Base-by-base conservation (phyloP, 2,329 filamentous ascomycete species). In the Colletotrichum sp. region DNA sequence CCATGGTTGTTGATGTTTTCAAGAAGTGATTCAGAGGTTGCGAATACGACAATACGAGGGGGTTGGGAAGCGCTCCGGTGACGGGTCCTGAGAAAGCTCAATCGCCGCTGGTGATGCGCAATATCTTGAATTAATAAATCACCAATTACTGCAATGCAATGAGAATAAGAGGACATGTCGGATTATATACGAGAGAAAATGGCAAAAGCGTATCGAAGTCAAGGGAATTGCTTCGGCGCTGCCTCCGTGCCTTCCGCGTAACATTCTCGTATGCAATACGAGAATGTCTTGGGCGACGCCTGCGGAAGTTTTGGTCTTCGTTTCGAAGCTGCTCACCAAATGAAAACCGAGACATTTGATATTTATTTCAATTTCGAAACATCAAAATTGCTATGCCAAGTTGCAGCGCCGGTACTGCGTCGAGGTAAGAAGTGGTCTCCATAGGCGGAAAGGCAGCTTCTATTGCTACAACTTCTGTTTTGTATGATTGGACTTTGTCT, bases 131-230 rank as follows among this genome's bases (percentile, higher is more conserved):
- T n/a, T 9, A 6, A n/a, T 2, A n/a, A n/a, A 6, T 2, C 5
- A 9, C n/a, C 8, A n/a, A 48, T 4, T 3, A 3, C 10, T 48
- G 43, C 18, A 22, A 13, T 48, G 0, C 6, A 52, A 52, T 8
- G 0, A 0, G 4, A 7, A 5, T 18, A 12, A 52, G 10, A 13
- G n/a, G 10, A 8, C 2, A 1, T 6, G 18, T 13, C 18, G 2
- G 43, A 52, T 3, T 22, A 52, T 22, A 52, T 52, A 52, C 43
- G 10, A 52, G 55, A 58, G 25, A 28, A 58, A 58, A 18, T 4
- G 25, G 5, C 9, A 58, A 6, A 58, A 3, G 22, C 55, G 43
- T 52, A 52, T 5, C 2, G 43, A 4, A 48, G 39, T 48, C 16
- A 48, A 48, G 1, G 39, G 39, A 48, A n/a, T 48, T 5, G 39